These are phyloP conservation scores for Scutellaria barbata DNA, from an alignment of 257 asterid genomes.

Conservation along the genomic window DNA sequence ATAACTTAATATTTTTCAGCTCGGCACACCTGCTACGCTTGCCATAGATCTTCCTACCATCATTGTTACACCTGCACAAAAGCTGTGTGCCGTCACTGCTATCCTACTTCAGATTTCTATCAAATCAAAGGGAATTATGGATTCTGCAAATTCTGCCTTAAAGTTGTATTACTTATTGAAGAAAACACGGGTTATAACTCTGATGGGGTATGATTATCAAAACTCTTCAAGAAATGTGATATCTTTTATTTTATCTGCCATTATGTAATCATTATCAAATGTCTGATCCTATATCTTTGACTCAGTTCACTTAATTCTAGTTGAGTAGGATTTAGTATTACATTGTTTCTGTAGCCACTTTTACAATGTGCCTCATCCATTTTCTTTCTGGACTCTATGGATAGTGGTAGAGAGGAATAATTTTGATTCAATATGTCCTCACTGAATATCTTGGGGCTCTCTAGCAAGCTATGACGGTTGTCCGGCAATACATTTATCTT, in stretches of 20 bases:
- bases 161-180: slow-evolving; percentile 71
- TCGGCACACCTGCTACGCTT: slow-evolving; percentile 70
- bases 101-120: slow-evolving; percentile 37
- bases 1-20: slow-evolving; percentile 49
- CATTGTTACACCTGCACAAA: slow-evolving; percentile 73
- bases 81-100: slow-evolving; percentile 68
- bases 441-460: neutral
- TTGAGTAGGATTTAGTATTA: slow-evolving; percentile 16
- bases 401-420: neutral
- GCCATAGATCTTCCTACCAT: slow-evolving; percentile 45
- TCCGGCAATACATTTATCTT: neutral
- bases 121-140: slow-evolving; percentile 65
- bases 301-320: neutral
- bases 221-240: slow-evolving; percentile 17
- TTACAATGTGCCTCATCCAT: neutral
- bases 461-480: neutral
- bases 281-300: neutral
- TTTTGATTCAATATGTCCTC: slow-evolving; percentile 6
- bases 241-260: neutral
- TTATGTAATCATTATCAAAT: slow-evolving; percentile 19
- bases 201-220: slow-evolving; percentile 72
- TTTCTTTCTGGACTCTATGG: neutral
- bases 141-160: slow-evolving; percentile 67
- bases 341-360: slow-evolving; percentile 12
- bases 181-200: slow-evolving; percentile 59